Conservation (phyloP, 768 basidiomycete genomes). For the Boletus eberwhitei region DNA sequence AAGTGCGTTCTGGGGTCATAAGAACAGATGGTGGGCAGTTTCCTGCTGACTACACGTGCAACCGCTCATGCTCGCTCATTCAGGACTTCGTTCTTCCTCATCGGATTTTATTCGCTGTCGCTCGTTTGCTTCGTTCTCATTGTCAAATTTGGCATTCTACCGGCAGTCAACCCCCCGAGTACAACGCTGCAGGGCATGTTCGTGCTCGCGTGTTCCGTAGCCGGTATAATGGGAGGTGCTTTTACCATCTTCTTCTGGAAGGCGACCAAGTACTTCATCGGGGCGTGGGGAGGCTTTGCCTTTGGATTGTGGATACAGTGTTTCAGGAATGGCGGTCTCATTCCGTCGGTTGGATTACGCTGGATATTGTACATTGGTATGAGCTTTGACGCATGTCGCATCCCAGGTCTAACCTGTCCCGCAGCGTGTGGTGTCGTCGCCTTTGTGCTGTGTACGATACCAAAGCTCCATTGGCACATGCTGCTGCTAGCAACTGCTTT, state of each 20-base stretch:
- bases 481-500: conserved; percentile 83
- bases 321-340: conserved; percentile 78
- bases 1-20: conserved; percentile 89
- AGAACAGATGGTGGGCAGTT: conserved; percentile 80
- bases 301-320: conserved; percentile 86
- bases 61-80: conserved; percentile 14
- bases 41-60: not conserved
- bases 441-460: conserved; percentile 81
- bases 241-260: conserved; percentile 93
- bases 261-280: conserved; percentile 75
- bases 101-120: conserved; percentile 85
- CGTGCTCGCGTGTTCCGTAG: conserved; percentile 75
- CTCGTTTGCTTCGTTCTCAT: conserved; percentile 87
- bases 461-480: conserved; percentile 83
- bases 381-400: conserved; percentile 18
- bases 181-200: conserved; percentile 84
- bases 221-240: conserved; percentile 80
- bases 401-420: conserved; percentile 13
- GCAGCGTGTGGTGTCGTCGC: conserved; percentile 69
- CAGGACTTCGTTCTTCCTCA: conserved; percentile 92
- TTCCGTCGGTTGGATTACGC: conserved; percentile 70
- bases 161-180: conserved; percentile 78
- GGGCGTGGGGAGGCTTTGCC: conserved; percentile 68
- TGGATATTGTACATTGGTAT: conserved; percentile 90
- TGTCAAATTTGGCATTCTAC: conserved; percentile 80